phyloP scores from a whole-genome alignment of 192 early-diverging fungal genomes.

The Lobulomyces angularis region DNA sequence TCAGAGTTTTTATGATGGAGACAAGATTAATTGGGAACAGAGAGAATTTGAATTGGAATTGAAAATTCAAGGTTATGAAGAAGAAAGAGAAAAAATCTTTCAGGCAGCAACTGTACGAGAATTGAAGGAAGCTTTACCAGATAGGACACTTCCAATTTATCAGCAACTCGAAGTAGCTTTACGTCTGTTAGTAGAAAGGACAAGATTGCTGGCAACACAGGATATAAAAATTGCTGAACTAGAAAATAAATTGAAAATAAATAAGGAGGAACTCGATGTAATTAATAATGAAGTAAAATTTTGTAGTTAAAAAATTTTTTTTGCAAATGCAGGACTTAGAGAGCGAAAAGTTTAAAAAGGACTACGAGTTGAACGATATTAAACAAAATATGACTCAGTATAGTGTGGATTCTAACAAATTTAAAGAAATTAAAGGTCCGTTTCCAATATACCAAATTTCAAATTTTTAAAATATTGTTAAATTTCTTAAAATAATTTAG shows the following conservation, averaged over 20 bases:
- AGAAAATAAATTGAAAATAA: constrained; percentile 13
- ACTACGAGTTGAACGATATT: not conserved
- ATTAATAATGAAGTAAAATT: not conserved
- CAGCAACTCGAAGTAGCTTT: constrained; percentile 35
- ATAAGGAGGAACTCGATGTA: constrained; percentile 11
- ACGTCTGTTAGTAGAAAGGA: constrained; percentile 25
- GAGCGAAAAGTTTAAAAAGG: constrained; percentile 11
- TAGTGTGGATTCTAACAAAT: not conserved
- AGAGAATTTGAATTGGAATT: constrained; percentile 28
- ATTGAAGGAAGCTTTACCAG: constrained; percentile 23
- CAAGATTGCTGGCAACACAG: constrained; percentile 15
- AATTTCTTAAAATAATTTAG: constrained; percentile 3
- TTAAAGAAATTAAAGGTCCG: no score
- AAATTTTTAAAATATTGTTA: not conserved
- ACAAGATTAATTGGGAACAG: constrained; percentile 34
- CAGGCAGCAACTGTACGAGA: constrained; percentile 19
- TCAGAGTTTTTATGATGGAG: constrained; percentile 23
- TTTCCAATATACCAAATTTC: not conserved
- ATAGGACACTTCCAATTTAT: constrained; percentile 29
- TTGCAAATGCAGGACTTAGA: constrained; percentile 4
- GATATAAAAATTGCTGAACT: constrained; percentile 25
- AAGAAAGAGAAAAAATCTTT: constrained; percentile 35
- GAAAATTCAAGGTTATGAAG: constrained; percentile 17
- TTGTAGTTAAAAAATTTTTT: constrained; percentile 1
- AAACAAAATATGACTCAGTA: constrained; percentile 1